Base-by-base conservation (phyloP, 345 rosid species). In the Eucalyptus pauciflora region DNA sequence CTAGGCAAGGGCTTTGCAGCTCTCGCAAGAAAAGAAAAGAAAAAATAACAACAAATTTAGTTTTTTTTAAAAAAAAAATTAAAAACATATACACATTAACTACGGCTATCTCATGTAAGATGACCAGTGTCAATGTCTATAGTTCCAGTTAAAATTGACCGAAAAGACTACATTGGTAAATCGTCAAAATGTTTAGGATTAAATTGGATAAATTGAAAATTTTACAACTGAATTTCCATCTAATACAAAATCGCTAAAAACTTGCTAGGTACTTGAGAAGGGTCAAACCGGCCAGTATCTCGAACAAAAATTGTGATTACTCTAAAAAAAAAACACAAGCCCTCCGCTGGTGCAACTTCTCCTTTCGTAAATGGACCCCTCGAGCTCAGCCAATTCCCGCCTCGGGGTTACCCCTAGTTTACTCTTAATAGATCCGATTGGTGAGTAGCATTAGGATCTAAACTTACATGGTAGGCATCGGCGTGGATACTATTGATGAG, bases 91-190 rank as follows among this genome's bases (percentile, higher is more conserved):
- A 8, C 18, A n/a, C 7, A 0, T n/a, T 8, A 64, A 18, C 0
- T 2, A 2, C 0, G 3, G 5, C 0, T 8, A 1, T 64, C 10
- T 7, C 41, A n/a, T 16, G 5, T n/a, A n/a, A 7, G 37, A 64
- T 4, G 8, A 3, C 20, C 0, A 0, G 0, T 8, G 33, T 4
- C 3, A 8, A n/a, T 3, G 20, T n/a, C 0, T n/a, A 5, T 3
- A 7, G 17, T 64, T 64, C 1, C 2, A 4, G 5, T 64, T 11
- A 64, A 64, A 64, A 62, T 14, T 64, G 5, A 2, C 5, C 2
- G 3, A n/a, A n/a, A 62, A 14, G 3, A 14, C 17, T 14, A 64
- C 5, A 29, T 14, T 64, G 18, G 2, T 4, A 8, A 64, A 64
- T 64, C 5, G 2, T 64, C 8, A 15, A 7, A 64, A 64, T 2